Conservation (phyloP, 768 basidiomycete species). For the Rhodotorula graminis region DNA sequence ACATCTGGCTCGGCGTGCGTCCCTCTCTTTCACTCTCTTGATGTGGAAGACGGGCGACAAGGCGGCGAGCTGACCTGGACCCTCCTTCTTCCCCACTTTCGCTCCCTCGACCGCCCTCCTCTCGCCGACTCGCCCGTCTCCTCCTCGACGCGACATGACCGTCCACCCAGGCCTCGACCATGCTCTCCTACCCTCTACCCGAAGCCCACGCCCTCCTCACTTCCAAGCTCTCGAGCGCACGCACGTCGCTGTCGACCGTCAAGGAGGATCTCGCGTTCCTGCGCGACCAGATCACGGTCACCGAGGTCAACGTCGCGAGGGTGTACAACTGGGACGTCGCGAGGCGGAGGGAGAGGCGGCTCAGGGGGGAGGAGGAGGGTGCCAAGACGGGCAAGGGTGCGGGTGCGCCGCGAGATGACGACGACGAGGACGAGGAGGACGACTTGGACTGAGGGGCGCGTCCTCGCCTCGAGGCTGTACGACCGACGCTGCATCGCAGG, state of each 20-base stretch:
- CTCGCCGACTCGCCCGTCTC: not conserved
- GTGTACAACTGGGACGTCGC: conserved; percentile 97
- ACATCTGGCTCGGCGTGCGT: conserved; percentile 89
- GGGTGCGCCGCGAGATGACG: not conserved
- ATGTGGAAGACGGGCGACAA: not conserved
- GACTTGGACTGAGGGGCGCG: too few species aligned
- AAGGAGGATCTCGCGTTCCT: conserved; percentile 87
- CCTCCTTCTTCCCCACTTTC: not conserved
- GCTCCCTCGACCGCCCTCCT: not conserved
- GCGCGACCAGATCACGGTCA: conserved; percentile 88
- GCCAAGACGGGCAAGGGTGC: too few species aligned
- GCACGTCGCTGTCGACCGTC: conserved; percentile 61
- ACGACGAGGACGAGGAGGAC: not conserved
- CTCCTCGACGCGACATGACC: not conserved
- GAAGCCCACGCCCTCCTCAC: conserved; percentile 69
- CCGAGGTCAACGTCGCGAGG: conserved; percentile 91
- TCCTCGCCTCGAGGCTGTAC: too few species aligned
- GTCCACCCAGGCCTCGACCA: conserved; percentile 95
- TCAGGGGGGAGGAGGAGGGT: not conserved
- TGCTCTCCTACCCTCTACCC: conserved; percentile 85
- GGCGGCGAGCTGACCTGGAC: not conserved
- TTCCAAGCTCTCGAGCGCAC: conserved; percentile 69
- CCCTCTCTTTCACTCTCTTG: not conserved
- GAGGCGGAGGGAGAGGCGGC: conserved; percentile 9
- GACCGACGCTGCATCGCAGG: too few species aligned